These are phyloP conservation scores for Aegilops sharonensis DNA, from an alignment of 176 grass and related monocot species.

Conservation along the genomic window DNA sequence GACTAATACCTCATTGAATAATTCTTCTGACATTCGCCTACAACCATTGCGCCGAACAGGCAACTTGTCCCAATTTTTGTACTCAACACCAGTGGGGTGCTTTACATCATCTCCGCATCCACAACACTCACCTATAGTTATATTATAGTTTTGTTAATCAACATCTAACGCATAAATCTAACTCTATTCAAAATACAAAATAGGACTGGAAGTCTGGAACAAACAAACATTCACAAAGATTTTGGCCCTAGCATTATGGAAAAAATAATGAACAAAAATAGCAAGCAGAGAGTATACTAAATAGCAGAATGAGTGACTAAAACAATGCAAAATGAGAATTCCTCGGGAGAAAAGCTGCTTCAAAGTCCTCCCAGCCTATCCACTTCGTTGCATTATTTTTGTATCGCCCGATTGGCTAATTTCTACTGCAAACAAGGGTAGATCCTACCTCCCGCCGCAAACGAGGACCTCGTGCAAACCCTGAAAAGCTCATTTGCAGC, in stretches of 20 bases:
- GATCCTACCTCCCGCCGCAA: too few relatives aligned
- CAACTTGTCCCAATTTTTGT: not conserved
- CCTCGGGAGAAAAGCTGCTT: too few relatives aligned
- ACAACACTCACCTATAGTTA: not conserved
- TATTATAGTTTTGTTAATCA: not conserved
- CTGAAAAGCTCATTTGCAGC: too few relatives aligned
- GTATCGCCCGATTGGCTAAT: too few relatives aligned
- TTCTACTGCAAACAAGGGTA: too few relatives aligned
- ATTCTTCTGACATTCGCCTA: not conserved
- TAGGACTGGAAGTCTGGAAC: not conserved
- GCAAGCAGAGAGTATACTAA: not conserved
- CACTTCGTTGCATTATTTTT: too few relatives aligned
- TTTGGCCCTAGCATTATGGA: too few relatives aligned
- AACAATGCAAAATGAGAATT: not conserved
- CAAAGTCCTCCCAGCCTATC: too few relatives aligned
- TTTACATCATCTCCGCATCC: not conserved
- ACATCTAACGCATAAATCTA: not conserved
- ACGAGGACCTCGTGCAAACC: too few relatives aligned
- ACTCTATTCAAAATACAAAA: not conserved
- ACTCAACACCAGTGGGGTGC: not conserved
- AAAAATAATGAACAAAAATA: not conserved
- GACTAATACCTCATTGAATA: not conserved
- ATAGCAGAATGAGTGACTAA: not conserved
- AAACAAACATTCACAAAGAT: not conserved
- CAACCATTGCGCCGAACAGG: not conserved